These are phyloP conservation scores for Tulasnella sp. DNA, from an alignment of 768 basidiomycete species.

Conservation along the genomic window DNA sequence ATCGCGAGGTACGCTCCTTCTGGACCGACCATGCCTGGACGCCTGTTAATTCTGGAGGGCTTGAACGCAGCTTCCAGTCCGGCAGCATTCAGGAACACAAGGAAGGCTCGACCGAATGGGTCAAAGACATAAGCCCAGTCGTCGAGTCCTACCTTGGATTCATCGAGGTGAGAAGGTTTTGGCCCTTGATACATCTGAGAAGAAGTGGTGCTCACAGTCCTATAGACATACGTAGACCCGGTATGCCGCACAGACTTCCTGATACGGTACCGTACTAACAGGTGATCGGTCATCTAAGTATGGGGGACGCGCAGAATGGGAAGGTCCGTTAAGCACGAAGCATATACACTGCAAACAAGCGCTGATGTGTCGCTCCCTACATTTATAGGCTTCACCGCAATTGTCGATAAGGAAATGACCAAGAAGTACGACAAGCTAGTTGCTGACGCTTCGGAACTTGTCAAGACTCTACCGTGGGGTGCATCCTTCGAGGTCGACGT, in stretches of 20 bases:
- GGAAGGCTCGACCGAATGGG: conserved; percentile 67
- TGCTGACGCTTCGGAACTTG: conserved; percentile 59
- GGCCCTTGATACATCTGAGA: neutral
- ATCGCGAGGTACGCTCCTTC: conserved; percentile 50
- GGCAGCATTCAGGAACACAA: conserved; percentile 75
- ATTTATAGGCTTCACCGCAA: conserved; percentile 64
- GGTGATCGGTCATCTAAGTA: conserved; percentile 28
- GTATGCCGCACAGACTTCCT: neutral
- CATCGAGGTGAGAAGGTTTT: conserved; percentile 34
- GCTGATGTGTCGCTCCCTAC: neutral
- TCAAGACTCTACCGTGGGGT: conserved; percentile 82
- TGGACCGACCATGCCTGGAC: neutral
- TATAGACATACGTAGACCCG: conserved; percentile 67
- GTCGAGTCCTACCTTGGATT: conserved; percentile 86
- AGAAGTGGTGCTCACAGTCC: neutral
- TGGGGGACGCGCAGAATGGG: conserved; percentile 88
- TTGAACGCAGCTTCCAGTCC: conserved; percentile 46
- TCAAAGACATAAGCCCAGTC: conserved; percentile 74
- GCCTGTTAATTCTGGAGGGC: neutral
- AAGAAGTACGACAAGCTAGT: conserved; percentile 74
- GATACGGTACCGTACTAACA: neutral
- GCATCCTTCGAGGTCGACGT: conserved; percentile 35
- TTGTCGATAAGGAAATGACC: conserved; percentile 74
- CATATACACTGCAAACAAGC: neutral
- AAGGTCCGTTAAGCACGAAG: conserved; percentile 37